Conservation (phyloP, 768 basidiomycete genomes). For the Naganishia antarctica region DNA sequence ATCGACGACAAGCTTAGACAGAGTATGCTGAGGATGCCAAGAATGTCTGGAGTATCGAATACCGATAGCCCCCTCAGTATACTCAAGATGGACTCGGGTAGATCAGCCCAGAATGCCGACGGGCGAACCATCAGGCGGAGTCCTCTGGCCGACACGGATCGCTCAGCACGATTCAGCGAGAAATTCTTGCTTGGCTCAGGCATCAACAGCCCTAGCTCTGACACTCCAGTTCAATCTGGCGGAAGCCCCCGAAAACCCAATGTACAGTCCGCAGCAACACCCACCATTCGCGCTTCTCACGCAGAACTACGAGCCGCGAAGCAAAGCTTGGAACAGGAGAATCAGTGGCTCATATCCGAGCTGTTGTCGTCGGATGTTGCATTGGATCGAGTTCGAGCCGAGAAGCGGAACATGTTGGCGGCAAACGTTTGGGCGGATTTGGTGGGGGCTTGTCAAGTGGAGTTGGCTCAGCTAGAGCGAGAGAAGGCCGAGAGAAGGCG, state of each 20-base stretch:
- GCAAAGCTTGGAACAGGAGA: not conserved
- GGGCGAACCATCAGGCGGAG: not conserved
- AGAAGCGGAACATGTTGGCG: not conserved
- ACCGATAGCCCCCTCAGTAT: not conserved
- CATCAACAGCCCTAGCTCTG: not conserved
- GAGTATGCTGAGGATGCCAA: not conserved
- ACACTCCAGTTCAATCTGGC: not conserved
- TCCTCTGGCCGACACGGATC: not conserved
- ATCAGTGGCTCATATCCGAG: not conserved
- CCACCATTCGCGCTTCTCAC: not conserved
- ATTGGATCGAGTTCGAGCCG: too few relatives aligned
- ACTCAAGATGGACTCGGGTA: not conserved
- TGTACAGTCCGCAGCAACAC: too few relatives aligned
- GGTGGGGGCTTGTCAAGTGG: not conserved
- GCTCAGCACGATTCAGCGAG: not conserved
- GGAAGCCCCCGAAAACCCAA: too few relatives aligned
- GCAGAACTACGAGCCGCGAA: not conserved
- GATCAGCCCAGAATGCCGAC: not conserved
- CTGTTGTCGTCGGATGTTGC: not conserved
- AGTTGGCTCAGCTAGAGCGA: slow-evolving; percentile 3
- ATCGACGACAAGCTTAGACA: not conserved
- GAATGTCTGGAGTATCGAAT: not conserved
- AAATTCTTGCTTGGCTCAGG: not conserved
- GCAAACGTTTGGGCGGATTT: not conserved
- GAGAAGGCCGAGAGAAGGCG: not conserved